Base-by-base conservation (phyloP, 2,329 filamentous ascomycete genomes). In the Cadophora malorum region DNA sequence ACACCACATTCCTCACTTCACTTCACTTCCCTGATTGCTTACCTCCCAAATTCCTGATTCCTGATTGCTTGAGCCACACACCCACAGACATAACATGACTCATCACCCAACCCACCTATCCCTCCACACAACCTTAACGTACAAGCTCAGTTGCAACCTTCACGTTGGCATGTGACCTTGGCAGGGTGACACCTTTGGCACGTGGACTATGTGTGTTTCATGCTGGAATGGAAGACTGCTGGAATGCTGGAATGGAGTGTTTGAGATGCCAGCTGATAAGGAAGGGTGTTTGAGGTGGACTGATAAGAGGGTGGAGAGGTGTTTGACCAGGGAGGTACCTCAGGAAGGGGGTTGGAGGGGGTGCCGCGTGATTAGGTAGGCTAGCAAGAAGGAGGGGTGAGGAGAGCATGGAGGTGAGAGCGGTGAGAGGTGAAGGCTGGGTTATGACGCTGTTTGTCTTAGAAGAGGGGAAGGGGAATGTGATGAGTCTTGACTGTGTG, bases 131-230 rank as follows among this genome's bases (percentile, higher is more conserved):
- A 47, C 35, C 35, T 38, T 38, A 10, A 9, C 35, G 8, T 45
- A 16, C 14, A 16, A 21, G n/a, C n/a, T 49, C 45, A 21, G 14
- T 47, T 10, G 45, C 45, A 49, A 21, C 45, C 45, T 49, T 49
- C 45, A 49, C 45, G 19, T 7, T 33, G 52, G 23, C 52, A 55
- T 55, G 52, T 55, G 52, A 55, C 52, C 23, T 53, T 21, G 19
- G 19, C 52, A 33, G 25, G 25, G 52, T 55, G 52, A 55, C 52
- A 38, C 9, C 9, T 3, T 9, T 7, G 6, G 50, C 50, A 55
- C 52, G 55, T 59, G 35, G 55, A 5, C 12, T 45, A 5, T 38
- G 14, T 21, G 28, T 12, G 55, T 59, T 35, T 55, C 28, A n/a
- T 28, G 9, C 12, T 21, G n/a, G 45, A 49, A 49, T 16, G 16